Conservation (phyloP, 2,329 filamentous ascomycete genomes). For the Annulohypoxylon truncatum region DNA sequence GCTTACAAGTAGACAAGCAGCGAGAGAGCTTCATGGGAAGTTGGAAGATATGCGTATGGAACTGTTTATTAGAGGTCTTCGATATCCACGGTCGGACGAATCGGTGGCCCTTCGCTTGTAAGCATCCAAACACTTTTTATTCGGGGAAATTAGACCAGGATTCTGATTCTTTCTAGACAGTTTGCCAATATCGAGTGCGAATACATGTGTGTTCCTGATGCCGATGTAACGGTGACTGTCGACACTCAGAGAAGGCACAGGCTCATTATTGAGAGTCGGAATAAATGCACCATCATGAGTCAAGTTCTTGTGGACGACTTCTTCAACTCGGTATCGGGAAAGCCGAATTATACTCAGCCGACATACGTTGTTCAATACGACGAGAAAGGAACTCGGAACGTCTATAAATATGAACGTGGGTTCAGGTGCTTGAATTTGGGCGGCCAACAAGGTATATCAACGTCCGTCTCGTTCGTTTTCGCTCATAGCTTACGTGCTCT, state of each 20-base stretch:
- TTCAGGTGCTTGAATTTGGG: slow-evolving; percentile 31
- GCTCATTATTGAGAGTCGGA: slow-evolving; percentile 42
- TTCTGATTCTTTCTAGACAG: slow-evolving; percentile 27
- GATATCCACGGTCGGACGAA: slow-evolving; percentile 31
- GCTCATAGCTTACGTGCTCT: background rate
- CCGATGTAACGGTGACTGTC: slow-evolving; percentile 40
- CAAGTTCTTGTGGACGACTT: slow-evolving; percentile 37
- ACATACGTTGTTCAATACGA: slow-evolving; percentile 37
- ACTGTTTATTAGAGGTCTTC: slow-evolving; percentile 33
- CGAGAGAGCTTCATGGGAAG: slow-evolving; percentile 26
- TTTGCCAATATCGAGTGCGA: slow-evolving; percentile 41
- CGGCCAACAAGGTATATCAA: slow-evolving; percentile 24
- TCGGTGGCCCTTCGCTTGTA: slow-evolving; percentile 27
- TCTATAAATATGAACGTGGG: slow-evolving; percentile 32
- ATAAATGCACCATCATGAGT: slow-evolving; percentile 42
- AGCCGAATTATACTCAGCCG: slow-evolving; percentile 25
- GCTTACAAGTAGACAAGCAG: slow-evolving; percentile 19
- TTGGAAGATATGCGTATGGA: slow-evolving; percentile 37
- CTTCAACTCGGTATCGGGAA: slow-evolving; percentile 19
- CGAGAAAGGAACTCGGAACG: slow-evolving; percentile 23
- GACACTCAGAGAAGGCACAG: slow-evolving; percentile 31
- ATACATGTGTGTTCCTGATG: slow-evolving; percentile 39
- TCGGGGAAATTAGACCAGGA: background rate
- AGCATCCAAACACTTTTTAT: background rate
- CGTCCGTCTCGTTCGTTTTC: background rate